phyloP scores from a whole-genome alignment of 2,329 filamentous ascomycete species.

The Coniochaeta pulveracea region DNA sequence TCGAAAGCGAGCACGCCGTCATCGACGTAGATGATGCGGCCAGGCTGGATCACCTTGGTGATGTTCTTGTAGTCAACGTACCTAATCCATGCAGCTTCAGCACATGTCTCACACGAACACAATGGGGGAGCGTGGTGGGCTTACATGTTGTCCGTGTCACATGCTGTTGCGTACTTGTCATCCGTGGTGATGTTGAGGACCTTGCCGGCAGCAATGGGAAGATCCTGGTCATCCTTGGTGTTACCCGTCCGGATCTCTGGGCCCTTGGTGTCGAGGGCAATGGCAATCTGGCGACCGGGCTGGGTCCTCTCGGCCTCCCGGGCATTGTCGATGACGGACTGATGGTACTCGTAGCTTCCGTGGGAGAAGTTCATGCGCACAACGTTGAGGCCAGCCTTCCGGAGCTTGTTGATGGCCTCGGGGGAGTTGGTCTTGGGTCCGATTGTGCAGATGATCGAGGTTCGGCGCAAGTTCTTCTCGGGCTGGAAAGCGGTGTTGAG shows the following conservation, averaged over 20 bases:
- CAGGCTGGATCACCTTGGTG: constrained; percentile 88
- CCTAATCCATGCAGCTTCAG: constrained; percentile 31
- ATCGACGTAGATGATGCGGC: constrained; percentile 94
- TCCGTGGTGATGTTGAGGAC: constrained; percentile 96
- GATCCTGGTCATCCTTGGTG: constrained; percentile 66
- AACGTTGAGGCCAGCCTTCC: constrained; percentile 85
- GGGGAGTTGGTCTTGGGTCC: constrained; percentile 98
- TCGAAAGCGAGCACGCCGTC: constrained; percentile 96
- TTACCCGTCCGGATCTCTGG: constrained; percentile 52
- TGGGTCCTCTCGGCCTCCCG: constrained; percentile 72
- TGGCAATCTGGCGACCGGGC: constrained; percentile 79
- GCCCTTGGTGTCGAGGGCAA: constrained; percentile 72
- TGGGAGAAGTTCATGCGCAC: constrained; percentile 99
- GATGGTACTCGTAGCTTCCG: constrained; percentile 80
- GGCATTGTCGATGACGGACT: constrained; percentile 95
- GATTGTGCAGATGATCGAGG: constrained; percentile 98
- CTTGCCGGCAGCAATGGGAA: constrained; percentile 71
- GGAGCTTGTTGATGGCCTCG: constrained; percentile 91
- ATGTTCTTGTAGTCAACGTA: constrained; percentile 99
- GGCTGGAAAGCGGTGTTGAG: constrained; percentile 87
- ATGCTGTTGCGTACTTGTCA: constrained; percentile 75
- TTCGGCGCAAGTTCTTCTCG: constrained; percentile 83
- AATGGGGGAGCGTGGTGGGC: constrained; percentile 19
- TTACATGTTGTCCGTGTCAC: constrained; percentile 89
- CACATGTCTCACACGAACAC: too few relatives aligned